These are phyloP conservation scores for Rhynchosporium agropyri DNA, from an alignment of 2,329 filamentous ascomycete species.

Conservation along the genomic window DNA sequence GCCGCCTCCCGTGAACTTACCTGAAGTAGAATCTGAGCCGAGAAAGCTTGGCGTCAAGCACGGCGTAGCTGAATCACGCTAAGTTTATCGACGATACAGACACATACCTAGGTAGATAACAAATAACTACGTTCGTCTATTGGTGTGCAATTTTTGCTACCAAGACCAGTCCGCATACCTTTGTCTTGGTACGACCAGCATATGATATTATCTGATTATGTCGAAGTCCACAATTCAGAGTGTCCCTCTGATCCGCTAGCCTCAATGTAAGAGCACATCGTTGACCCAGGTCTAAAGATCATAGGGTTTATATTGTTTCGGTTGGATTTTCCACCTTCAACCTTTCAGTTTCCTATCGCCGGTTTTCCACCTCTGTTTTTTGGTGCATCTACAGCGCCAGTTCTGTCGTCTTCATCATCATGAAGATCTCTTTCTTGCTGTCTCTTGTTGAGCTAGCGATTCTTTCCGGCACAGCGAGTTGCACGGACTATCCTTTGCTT, in stretches of 20 bases:
- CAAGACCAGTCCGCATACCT: constrained; percentile 1
- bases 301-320: not conserved
- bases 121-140: not conserved
- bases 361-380: not conserved
- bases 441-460: constrained; percentile 7
- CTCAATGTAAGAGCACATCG: constrained; percentile 1
- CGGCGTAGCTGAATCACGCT: not conserved
- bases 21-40: not conserved
- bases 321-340: not conserved
- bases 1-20: not conserved
- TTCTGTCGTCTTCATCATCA: constrained; percentile 3
- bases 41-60: constrained; percentile 3
- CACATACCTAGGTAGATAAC: not conserved
- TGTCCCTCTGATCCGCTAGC: not conserved
- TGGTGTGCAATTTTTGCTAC: not conserved
- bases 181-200: constrained; percentile 2
- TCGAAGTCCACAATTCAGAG: not conserved
- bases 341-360: constrained; percentile 1
- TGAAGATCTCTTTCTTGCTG: constrained; percentile 5
- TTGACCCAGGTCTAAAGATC: not conserved
- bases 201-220: not conserved
- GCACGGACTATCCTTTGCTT: constrained; percentile 1
- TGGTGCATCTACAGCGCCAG: not conserved
- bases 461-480: constrained; percentile 2
- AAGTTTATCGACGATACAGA: not conserved